These are phyloP conservation scores for Sarcodon sp. DNA, from an alignment of 768 basidiomycete species.

Conservation along the genomic window DNA sequence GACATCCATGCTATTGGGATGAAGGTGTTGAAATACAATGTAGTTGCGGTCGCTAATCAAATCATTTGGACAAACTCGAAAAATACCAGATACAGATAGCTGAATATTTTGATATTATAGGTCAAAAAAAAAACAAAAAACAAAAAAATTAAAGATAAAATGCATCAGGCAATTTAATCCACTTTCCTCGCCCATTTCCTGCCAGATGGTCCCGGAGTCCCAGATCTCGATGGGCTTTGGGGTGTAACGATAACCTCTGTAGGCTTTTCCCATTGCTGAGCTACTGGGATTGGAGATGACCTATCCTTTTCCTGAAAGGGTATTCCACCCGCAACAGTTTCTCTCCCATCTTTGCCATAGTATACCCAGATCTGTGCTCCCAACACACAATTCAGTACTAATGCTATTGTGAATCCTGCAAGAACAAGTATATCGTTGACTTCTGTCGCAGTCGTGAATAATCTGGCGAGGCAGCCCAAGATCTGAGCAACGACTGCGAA, in stretches of 20 bases:
- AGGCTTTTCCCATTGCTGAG: constrained; percentile 8
- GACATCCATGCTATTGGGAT: constrained; percentile 15
- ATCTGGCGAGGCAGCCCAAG: constrained; percentile 76
- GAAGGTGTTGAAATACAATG: too few relatives aligned
- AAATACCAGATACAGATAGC: too few relatives aligned
- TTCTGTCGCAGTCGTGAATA: constrained; percentile 90
- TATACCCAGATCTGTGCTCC: constrained; percentile 79
- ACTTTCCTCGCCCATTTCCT: constrained; percentile 69
- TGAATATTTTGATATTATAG: background rate
- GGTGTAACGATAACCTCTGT: constrained; percentile 32
- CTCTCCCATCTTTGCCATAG: constrained; percentile 46
- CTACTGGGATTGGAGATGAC: constrained; percentile 5
- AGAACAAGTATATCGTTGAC: constrained; percentile 72
- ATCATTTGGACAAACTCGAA: too few relatives aligned
- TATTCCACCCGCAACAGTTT: constrained; percentile 10
- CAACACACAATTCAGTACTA: constrained; percentile 72
- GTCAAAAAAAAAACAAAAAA: background rate
- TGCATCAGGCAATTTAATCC: constrained; percentile 27
- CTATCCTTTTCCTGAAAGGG: constrained; percentile 12
- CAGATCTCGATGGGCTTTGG: constrained; percentile 28
- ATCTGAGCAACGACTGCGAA: constrained; percentile 88
- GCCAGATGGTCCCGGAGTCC: constrained; percentile 32
- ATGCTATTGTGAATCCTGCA: constrained; percentile 76
- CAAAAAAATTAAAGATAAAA: background rate
- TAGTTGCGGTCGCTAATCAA: too few relatives aligned